Base-by-base conservation (phyloP, 1,139 yeast species). In the Protomyces macrosporus region DNA sequence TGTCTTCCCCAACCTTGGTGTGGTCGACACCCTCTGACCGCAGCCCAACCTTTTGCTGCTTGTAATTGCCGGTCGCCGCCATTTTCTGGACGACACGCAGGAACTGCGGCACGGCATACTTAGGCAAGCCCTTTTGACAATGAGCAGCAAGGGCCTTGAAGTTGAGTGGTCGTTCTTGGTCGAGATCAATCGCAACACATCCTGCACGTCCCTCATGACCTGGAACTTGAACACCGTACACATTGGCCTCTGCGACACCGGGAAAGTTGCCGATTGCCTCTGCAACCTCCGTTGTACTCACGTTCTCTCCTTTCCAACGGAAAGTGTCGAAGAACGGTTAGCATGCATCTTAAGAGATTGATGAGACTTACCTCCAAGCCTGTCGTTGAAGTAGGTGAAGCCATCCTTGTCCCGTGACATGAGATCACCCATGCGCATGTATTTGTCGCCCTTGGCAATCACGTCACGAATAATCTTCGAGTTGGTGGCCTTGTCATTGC, bases 231-330 rank as follows among this genome's bases (percentile, higher is more conserved):
- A 90, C 90, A 30, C 98, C 98, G 53, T 91, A 97, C 45, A 91
- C 96, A 55, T 90, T 95, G 2, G 85, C 82, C 72, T 88, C 89
- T 66, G 79, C 78, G 66, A 90, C 77, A 53, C 76, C 77, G 34
- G 82, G 79, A 59, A 74, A 69, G 6, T 74, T 72, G 16, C 73
- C 67, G 9, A 82, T 70, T n/a, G 87, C 88, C 73, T 87, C 88
- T 74, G 91, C 98, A 51, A 93, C 97, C 75, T 93, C 97, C 53
- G 91, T 86, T 7, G 98, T 90, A 39, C 95, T 85, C 42, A 93
- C 97, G 75, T 93, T 91, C 76, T 93, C 98, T 1, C 96, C 88
- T 76, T 90, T 91, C 98, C 98, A 93, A 70, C 98, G 82, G 79
- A 88, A 93, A 0, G 98, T 91, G 73, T 93, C 98, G 48, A 4